A percentile compares a stretch with the other conserved stretches of the same genome.
Evolutionary conservation across 208 protist species (phyloP).

Genomic region (Trichomonas vaginalis): DNA sequence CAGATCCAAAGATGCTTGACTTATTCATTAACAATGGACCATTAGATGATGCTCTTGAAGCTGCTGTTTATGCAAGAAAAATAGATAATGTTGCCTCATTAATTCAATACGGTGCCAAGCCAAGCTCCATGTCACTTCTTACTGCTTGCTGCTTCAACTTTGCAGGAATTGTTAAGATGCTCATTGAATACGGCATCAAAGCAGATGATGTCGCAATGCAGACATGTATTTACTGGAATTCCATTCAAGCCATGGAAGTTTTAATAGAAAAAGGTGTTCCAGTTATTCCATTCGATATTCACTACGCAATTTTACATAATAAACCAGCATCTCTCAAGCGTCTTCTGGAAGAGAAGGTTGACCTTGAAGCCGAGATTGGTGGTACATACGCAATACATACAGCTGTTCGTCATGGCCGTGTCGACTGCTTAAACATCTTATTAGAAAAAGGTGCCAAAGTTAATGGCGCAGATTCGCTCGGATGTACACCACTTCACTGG

Average conservation of each 20-base stretch:
- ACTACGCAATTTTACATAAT: neutral
- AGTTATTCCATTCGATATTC: neutral
- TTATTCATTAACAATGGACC: neutral
- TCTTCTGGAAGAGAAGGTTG: neutral
- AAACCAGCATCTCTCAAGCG: neutral
- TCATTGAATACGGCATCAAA: neutral
- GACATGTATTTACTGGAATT: constrained; percentile 7
- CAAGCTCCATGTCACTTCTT: neutral
- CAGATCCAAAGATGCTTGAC: neutral
- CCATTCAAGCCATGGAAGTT: neutral
- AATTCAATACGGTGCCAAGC: neutral
- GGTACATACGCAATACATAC: neutral
- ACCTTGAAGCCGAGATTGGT: neutral
- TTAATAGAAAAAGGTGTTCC: neutral
- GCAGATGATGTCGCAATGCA: neutral
- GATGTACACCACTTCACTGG: neutral
- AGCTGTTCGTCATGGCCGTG: neutral
- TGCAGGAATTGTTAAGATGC: neutral
- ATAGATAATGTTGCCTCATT: neutral
- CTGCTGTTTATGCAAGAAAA: neutral
- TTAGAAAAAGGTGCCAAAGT: neutral
- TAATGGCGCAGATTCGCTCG: neutral
- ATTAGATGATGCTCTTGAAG: neutral
- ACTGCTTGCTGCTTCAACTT: neutral
- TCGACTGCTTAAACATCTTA: neutral